Base-by-base conservation (phyloP, 345 rosid genomes). In the Euphorbia tirucalli region DNA sequence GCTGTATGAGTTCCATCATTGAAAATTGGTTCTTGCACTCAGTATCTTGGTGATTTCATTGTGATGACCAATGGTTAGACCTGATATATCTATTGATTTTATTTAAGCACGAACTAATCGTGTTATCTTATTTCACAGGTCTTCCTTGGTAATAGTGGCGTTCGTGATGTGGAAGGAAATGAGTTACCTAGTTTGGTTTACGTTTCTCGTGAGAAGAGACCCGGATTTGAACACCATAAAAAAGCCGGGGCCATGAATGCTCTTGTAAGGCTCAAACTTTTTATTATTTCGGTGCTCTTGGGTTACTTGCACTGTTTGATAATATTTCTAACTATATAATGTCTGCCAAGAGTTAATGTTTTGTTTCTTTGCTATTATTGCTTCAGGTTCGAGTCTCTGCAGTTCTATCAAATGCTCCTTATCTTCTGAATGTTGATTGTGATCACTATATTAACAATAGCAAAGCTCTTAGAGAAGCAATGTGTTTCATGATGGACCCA, bases 401-500 rank as follows among this genome's bases (percentile, higher is more conserved):
- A 1, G 97, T 93, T 74, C 85, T 93, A 71, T 93, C 98, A 31
- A 93, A 93, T 73, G 97, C 97, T 65, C 98, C 98, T 56, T 93
- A 93, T 77, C 83, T 93, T 69, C 81, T 93, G 70, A 93, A 93
- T 41, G 97, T 93, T 0, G 98, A 93, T 15, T 93, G 98, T 75
- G 98, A 93, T 85, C 98, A 93, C 71, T 93, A 93, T 74, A 88
- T 93, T 73, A 93, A 93, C 89, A 93, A 93, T 70, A 81, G 98
- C 85, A 89, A 84, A 80, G 97, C 99, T 18, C 92, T 95, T 39
- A 81, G 99, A 79, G 99, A 95, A 84, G 91, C 99, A 0, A 95
- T 95, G 99, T 95, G 99, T 82, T 95, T 95, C 84, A 84, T 93
- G 98, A 93, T 92, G 98, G 98, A 93, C 69, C 98, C 96, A 4